Conservation (phyloP, 495 filamentous ascomycete genomes). For the Neurospora tetrasperma region DNA sequence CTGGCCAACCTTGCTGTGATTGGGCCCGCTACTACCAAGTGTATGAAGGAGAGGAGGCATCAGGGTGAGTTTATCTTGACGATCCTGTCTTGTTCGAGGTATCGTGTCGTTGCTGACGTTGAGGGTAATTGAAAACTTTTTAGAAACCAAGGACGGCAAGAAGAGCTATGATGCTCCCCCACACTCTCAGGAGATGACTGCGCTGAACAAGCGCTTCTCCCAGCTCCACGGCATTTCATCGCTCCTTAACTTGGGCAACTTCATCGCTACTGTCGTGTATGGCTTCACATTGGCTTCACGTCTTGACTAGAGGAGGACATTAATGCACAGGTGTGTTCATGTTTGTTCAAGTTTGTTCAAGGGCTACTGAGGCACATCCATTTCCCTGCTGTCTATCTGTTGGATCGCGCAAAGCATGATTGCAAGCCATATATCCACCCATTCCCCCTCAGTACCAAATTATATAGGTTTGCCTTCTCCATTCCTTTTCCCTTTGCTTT, state of each 20-base stretch:
- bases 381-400: not conserved
- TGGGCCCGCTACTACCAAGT: conserved; percentile 58
- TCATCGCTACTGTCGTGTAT: conserved; percentile 61
- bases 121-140: conserved; percentile 1
- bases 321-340: not conserved
- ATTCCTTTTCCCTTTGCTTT: not conserved
- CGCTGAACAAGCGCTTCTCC: conserved; percentile 70
- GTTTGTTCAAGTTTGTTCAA: not conserved
- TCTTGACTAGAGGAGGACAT: conserved; percentile 23
- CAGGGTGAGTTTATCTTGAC: conserved; percentile 46
- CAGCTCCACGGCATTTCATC: conserved; percentile 69
- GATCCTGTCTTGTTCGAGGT: not conserved
- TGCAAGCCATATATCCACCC: not conserved
- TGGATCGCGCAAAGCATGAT: not conserved
- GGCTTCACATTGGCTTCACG: conserved; percentile 56
- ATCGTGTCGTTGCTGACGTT: not conserved
- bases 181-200: conserved; percentile 71
- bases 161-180: conserved; percentile 62
- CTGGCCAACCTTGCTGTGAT: conserved; percentile 57
- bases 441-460: not conserved
- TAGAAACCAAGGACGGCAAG: conserved; percentile 61
- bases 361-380: not conserved
- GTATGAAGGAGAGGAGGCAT: conserved; percentile 63
- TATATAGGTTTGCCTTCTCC: not conserved
- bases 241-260: conserved; percentile 58